Conservation (phyloP, 805 yeast species). For the Candida fluviatilis region DNA sequence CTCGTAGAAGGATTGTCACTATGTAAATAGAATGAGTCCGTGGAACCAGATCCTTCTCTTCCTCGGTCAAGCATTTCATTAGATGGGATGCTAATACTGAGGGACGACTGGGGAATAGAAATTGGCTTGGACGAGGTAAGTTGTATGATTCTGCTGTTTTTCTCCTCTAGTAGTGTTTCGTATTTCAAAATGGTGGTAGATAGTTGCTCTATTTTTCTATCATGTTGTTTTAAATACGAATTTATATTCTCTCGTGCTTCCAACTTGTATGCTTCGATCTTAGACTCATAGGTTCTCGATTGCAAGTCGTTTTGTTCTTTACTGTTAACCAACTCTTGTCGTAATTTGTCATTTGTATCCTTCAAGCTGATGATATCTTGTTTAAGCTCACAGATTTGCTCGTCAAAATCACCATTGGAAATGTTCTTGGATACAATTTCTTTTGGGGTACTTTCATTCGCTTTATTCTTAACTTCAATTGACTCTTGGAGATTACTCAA, state of each 20-base stretch:
- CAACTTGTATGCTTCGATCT: conserved; percentile 17
- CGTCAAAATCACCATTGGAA: conserved; percentile 5
- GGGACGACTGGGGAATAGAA: conserved; percentile 23
- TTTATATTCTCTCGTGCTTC: conserved; percentile 24
- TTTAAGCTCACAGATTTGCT: conserved; percentile 11
- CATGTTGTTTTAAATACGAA: conserved; percentile 23
- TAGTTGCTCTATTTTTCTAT: conserved; percentile 33
- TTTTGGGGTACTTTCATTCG: not conserved
- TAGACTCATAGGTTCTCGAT: conserved; percentile 19
- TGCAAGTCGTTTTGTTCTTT: conserved; percentile 12
- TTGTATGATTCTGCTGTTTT: conserved; percentile 30
- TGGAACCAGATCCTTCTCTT: conserved; percentile 1
- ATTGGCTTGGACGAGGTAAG: conserved; percentile 35
- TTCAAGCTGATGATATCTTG: conserved; percentile 14
- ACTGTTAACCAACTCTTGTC: conserved; percentile 14
- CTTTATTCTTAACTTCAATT: not conserved
- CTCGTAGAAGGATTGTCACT: conserved; percentile 2
- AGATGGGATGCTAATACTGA: conserved; percentile 7
- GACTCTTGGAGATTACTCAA: conserved; percentile 10
- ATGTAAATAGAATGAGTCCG: conserved; percentile 3
- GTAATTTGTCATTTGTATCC: conserved; percentile 17
- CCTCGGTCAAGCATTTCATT: conserved; percentile 2
- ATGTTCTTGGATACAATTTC: not conserved
- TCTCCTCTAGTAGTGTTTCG: conserved; percentile 35
- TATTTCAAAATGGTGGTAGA: conserved; percentile 23